Evolutionary conservation across 345 rosid genomes (phyloP).

Genomic region (Salix viminalis): DNA sequence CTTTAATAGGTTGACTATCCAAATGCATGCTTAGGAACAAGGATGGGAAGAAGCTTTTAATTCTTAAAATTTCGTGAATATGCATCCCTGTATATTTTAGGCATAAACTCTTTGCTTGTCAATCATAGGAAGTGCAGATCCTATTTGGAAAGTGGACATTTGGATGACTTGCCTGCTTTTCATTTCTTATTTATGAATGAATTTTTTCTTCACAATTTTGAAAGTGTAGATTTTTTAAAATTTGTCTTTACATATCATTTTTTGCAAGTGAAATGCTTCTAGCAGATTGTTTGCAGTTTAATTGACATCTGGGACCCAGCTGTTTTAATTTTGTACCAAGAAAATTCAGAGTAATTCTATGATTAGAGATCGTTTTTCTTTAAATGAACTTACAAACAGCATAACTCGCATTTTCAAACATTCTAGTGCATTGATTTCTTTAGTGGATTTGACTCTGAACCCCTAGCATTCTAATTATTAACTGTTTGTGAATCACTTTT

Average conservation of each 20-base stretch:
- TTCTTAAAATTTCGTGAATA: background rate
- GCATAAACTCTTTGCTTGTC: background rate
- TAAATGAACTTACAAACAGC: background rate
- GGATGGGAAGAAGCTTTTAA: background rate
- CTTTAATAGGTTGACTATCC: background rate
- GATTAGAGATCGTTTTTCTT: background rate
- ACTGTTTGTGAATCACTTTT: background rate
- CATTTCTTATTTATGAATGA: background rate
- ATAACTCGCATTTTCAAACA: background rate
- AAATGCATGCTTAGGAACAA: background rate
- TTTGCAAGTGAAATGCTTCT: background rate
- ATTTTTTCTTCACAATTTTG: background rate
- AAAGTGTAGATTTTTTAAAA: background rate
- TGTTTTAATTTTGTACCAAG: background rate
- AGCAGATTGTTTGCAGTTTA: background rate
- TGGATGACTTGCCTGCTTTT: background rate
- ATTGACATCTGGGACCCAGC: background rate
- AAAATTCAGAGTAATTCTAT: background rate
- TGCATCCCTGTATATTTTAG: background rate
- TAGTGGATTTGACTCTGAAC: background rate
- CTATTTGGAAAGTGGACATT: background rate
- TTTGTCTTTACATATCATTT: background rate
- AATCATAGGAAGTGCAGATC: background rate
- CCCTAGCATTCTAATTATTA: background rate
- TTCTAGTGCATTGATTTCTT: background rate